Evolutionary conservation across 208 protist species (phyloP).

Genomic region (Leishmania martiniquensis): DNA sequence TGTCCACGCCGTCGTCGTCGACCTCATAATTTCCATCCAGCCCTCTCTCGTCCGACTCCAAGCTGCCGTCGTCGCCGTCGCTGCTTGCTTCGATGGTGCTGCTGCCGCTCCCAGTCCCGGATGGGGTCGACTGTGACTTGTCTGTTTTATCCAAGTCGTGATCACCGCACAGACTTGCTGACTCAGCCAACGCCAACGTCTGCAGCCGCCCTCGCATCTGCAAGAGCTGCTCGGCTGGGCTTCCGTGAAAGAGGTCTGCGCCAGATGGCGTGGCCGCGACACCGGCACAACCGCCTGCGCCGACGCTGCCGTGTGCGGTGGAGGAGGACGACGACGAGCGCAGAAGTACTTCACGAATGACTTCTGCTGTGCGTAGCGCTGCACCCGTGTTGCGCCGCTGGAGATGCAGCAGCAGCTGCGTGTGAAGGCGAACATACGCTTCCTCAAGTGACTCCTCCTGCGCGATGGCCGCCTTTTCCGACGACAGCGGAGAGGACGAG

Average conservation of each 20-base stretch:
- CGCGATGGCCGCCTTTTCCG: neutral
- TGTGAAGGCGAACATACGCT: conserved; percentile 20
- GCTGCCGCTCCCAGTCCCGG: conserved; percentile 2
- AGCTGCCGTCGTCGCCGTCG: neutral
- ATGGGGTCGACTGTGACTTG: neutral
- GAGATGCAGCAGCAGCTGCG: conserved; percentile 23
- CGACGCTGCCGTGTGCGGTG: neutral
- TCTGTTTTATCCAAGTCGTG: neutral
- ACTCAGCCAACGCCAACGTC: neutral
- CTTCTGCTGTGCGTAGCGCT: conserved; percentile 19
- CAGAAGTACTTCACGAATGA: conserved; percentile 1
- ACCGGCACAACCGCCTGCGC: neutral
- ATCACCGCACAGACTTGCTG: neutral
- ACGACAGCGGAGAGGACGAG: neutral
- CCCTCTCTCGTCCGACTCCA: neutral
- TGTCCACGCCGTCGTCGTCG: neutral
- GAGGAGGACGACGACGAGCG: neutral
- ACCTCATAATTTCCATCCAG: neutral
- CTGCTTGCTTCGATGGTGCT: neutral
- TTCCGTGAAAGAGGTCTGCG: conserved; percentile 7
- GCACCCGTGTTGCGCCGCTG: conserved; percentile 5
- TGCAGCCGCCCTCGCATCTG: conserved; percentile 1
- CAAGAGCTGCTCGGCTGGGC: conserved; percentile 20
- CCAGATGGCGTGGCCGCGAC: neutral
- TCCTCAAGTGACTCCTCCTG: conserved; percentile 8